phyloP scores from a whole-genome alignment of 2,329 filamentous ascomycete genomes.

The Xylaria sp. region DNA sequence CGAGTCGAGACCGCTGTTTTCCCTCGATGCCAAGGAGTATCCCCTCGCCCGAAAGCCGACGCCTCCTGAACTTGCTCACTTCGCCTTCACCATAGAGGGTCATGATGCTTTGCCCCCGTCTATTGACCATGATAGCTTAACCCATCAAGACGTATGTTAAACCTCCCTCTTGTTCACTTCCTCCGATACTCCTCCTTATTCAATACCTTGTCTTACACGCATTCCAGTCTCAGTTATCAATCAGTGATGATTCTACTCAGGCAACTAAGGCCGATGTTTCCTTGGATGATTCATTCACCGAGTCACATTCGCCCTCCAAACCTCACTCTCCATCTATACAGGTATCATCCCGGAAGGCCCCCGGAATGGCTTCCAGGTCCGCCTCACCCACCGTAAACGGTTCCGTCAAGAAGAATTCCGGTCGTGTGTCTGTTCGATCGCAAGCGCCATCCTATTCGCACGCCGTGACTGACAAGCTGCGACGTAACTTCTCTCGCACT shows the following conservation, averaged over 20 bases:
- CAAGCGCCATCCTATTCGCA: constrained; percentile 46
- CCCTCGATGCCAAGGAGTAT: constrained; percentile 88
- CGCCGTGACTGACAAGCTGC: constrained; percentile 54
- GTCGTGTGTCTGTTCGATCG: constrained; percentile 46
- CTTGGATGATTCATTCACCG: constrained; percentile 50
- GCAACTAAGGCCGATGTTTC: constrained; percentile 50
- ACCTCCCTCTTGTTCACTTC: constrained; percentile 15
- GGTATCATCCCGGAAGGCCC: constrained; percentile 49
- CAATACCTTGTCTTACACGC: constrained; percentile 36
- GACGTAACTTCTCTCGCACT: constrained; percentile 52
- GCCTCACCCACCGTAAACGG: constrained; percentile 51
- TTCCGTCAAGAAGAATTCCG: constrained; percentile 49
- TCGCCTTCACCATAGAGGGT: constrained; percentile 76
- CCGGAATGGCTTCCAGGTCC: constrained; percentile 50
- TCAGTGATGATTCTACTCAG: constrained; percentile 42
- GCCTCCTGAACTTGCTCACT: constrained; percentile 79
- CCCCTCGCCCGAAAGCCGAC: constrained; percentile 86
- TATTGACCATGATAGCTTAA: constrained; percentile 40
- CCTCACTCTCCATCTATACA: constrained; percentile 43
- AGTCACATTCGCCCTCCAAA: constrained; percentile 45
- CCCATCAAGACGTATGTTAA: constrained; percentile 42
- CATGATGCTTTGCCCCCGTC: constrained; percentile 62
- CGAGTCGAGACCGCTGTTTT: constrained; percentile 74
- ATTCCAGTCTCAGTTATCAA: constrained; percentile 45
- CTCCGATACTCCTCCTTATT: neutral